These are phyloP conservation scores for Bassia scoparia DNA, from an alignment of 148 eudicot species.

Conservation along the genomic window DNA sequence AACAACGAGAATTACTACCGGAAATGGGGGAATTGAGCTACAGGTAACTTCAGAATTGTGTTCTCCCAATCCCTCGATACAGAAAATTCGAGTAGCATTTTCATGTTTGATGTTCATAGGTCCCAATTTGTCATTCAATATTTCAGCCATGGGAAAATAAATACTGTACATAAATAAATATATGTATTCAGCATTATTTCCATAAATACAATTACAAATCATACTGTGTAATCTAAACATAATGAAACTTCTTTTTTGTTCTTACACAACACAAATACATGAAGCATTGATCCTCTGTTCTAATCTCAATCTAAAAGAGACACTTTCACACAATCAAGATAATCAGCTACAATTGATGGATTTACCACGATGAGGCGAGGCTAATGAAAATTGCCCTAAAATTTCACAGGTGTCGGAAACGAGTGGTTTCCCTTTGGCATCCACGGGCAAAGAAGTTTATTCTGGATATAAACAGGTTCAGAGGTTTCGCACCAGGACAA, in stretches of 20 bases:
- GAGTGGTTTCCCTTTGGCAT: constrained; percentile 25
- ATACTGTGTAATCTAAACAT: not conserved
- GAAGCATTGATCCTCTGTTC: constrained; percentile 7
- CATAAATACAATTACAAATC: not conserved
- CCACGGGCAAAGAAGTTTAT: constrained; percentile 3
- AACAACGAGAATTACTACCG: too few species aligned
- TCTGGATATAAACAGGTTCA: constrained; percentile 6
- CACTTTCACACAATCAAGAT: constrained; percentile 7
- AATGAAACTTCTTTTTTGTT: constrained; percentile 3
- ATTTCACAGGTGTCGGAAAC: constrained; percentile 25
- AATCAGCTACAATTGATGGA: constrained; percentile 9
- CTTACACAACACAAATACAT: constrained; percentile 6
- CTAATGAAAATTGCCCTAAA: not conserved
- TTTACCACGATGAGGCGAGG: not conserved
- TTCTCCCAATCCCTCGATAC: too few species aligned
- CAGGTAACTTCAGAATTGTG: too few species aligned
- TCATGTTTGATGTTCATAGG: constrained; percentile 2
- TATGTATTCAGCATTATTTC: too few species aligned
- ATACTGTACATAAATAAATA: too few species aligned
- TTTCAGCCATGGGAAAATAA: too few species aligned
- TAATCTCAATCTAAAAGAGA: not conserved
- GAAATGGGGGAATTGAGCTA: too few species aligned
- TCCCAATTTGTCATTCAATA: too few species aligned
- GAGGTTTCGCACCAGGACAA: constrained; percentile 6
- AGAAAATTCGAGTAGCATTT: too few species aligned